Conservation (phyloP, 805 yeast species). For the Saccharomycopsis oosterbeekiorum region DNA sequence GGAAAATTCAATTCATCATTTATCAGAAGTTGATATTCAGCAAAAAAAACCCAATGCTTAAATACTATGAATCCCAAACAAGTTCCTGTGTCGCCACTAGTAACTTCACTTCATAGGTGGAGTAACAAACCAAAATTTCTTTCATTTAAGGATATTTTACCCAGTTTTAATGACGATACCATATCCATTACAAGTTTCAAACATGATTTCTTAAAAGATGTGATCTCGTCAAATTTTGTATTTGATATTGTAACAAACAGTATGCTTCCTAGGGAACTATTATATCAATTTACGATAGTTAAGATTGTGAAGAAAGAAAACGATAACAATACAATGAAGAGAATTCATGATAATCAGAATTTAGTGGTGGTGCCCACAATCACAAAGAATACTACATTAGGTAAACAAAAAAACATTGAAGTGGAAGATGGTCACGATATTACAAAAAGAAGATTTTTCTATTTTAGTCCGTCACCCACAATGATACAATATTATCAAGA, state of each 20-base stretch:
- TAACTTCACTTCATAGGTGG: slow-evolving; percentile 3
- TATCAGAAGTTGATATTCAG: neutral
- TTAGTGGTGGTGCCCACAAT: neutral
- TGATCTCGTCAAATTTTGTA: neutral
- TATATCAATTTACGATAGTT: neutral
- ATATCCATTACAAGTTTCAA: neutral
- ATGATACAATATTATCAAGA: neutral
- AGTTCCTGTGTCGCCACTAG: slow-evolving; percentile 1
- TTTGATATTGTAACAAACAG: neutral
- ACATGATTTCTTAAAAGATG: neutral
- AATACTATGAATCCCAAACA: neutral
- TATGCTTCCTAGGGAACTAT: neutral
- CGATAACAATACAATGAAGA: neutral
- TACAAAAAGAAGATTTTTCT: neutral
- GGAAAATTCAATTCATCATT: too few species aligned
- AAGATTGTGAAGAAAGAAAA: neutral
- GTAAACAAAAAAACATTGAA: neutral
- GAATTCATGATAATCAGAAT: neutral
- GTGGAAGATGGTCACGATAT: neutral
- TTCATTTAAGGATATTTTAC: neutral
- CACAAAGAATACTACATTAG: neutral
- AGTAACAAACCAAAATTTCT: slow-evolving; percentile 1
- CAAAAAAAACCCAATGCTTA: neutral
- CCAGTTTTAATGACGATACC: neutral
- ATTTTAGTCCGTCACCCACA: neutral